These are phyloP conservation scores for Fusarium nurragi DNA, from an alignment of 2,329 filamentous ascomycete genomes.

Conservation along the genomic window DNA sequence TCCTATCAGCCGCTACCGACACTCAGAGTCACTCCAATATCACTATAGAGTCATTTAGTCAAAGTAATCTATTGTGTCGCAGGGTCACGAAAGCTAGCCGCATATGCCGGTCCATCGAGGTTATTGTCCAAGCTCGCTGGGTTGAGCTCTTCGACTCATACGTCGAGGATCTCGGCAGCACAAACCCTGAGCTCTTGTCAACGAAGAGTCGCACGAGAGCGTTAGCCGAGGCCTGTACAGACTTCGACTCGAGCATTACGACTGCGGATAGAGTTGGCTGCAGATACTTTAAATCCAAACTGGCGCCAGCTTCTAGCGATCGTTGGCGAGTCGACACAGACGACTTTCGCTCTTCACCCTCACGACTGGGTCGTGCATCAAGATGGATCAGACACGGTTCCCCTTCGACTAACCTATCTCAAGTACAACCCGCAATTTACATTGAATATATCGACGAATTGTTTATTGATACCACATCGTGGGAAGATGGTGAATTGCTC, in stretches of 20 bases:
- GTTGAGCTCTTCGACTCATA: slow-evolving; percentile 4
- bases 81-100: background rate
- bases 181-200: background rate
- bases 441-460: background rate
- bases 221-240: background rate
- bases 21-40: background rate
- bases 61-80: background rate
- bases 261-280: background rate
- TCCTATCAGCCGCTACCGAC: background rate
- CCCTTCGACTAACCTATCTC: background rate
- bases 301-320: background rate
- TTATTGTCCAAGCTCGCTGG: slow-evolving; percentile 1
- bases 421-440: background rate
- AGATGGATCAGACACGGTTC: background rate
- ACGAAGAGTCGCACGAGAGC: slow-evolving; percentile 1
- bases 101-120: background rate
- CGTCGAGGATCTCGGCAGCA: background rate
- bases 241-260: background rate
- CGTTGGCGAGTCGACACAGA: background rate
- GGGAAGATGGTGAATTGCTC: background rate
- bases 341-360: background rate
- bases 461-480: background rate
- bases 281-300: background rate
- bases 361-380: slow-evolving; percentile 5
- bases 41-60: background rate